Percentiles rank a stretch among this genome's conserved stretches.
Evolutionary conservation across 345 rosid genomes (phyloP).

Genomic region (Bretschneidera sinensis): DNA sequence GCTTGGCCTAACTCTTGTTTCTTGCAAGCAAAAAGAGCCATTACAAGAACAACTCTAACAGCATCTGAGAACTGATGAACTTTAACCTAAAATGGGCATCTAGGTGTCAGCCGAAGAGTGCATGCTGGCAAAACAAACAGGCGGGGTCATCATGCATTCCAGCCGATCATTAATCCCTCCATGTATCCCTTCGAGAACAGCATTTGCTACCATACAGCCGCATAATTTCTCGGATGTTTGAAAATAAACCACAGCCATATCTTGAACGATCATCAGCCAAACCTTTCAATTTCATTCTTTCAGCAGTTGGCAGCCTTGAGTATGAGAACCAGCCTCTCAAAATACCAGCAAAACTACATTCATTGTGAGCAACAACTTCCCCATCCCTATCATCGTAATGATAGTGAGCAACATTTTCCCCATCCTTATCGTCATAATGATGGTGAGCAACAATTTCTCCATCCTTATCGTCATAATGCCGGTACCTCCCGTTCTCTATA

Average conservation of each 20-base stretch:
- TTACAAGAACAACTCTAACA: no score
- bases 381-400: conserved; percentile 3
- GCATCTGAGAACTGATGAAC: no score
- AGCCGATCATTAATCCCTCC: conserved; percentile 13
- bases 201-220: conserved; percentile 31
- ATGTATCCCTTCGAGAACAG: conserved; percentile 14
- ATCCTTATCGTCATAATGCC: not conserved
- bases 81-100: no score
- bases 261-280: conserved; percentile 19
- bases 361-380: conserved; percentile 1
- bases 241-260: conserved; percentile 25
- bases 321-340: conserved; percentile 37
- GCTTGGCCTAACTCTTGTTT: no score
- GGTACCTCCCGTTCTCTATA: conserved; percentile 22
- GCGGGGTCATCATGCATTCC: not conserved
- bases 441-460: conserved; percentile 2
- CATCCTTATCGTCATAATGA: conserved; percentile 1
- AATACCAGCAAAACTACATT: conserved; percentile 17
- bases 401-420: no score
- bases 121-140: not conserved
- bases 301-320: conserved; percentile 27
- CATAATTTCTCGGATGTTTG: conserved; percentile 36
- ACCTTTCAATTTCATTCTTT: conserved; percentile 18
- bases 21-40: no score
- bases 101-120: not conserved